These are phyloP conservation scores for Neofusicoccum sp. DNA, from an alignment of 2,329 filamentous ascomycete species.

Conservation along the genomic window DNA sequence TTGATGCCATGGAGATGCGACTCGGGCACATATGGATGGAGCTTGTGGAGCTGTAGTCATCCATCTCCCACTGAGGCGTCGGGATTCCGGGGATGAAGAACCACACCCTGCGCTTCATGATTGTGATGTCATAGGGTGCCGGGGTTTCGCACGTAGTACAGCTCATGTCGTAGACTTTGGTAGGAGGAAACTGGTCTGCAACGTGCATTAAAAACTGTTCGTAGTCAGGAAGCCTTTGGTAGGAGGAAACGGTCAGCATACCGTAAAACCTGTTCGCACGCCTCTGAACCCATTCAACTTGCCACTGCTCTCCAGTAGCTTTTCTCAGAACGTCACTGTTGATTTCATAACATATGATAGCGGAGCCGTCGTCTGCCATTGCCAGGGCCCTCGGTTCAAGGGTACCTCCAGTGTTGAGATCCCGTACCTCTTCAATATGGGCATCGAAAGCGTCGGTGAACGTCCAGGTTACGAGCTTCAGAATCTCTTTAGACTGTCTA, in stretches of 20 bases:
- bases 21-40: background rate
- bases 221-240: background rate
- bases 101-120: background rate
- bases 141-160: background rate
- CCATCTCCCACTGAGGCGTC: conserved; percentile 10
- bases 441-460: background rate
- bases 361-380: background rate
- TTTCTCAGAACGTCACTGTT: no score
- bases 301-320: background rate
- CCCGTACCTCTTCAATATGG: background rate
- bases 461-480: conserved; percentile 16
- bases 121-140: background rate
- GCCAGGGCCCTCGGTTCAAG: conserved; percentile 9
- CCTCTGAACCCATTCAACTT: background rate
- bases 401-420: background rate
- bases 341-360: background rate
- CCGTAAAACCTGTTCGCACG: conserved; percentile 1
- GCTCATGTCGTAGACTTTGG: background rate
- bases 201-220: background rate
- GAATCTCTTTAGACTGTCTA: background rate
- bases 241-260: background rate
- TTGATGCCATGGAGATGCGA: background rate
- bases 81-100: conserved; percentile 1
- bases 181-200: background rate
- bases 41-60: conserved; percentile 4